Evolutionary conservation across 148 eudicot genomes (phyloP), one percentile per base, ranked within the genome.

Genomic region (Gaultheria prostrata): DNA sequence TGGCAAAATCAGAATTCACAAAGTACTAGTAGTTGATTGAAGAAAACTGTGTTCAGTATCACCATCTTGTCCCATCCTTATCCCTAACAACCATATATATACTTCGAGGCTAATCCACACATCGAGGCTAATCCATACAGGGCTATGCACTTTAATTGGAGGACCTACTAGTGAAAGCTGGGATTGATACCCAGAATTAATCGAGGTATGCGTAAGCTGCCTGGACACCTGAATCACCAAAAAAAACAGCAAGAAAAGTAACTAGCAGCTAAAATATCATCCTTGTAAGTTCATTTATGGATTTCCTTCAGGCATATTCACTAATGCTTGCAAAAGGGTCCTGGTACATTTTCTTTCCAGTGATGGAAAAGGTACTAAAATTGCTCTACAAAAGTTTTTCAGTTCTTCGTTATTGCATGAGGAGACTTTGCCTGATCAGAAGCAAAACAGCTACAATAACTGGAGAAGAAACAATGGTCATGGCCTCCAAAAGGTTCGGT

Each of bases 401-500:
- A 51, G 32, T 26, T n/a, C 67, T 61, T 11, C 2, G 33, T 1
- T 77, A 76, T 85, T 82, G 84, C 18, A 84, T 80, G 18, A 76
- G 54, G 21, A 83, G 83, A 77, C 91, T 90, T 63, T 69, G 86
- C 70, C 84, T 79, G 14, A 84, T 26, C 82, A 90, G 75, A 49
- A 90, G 86, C 79, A 88, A 43, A 80, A 89, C 82, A 82, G 93
- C 86, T 54, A 89, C 77, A 28, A 88, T 63, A 7, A 84, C 85
- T 0, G 94, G 92, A 75, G 88, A 21, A 4, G 85, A 83, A 17
- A 93, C 87, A 87, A 93, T 89, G 72, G 81, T 51, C 80, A 93
- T 46, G 61, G 95, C 95, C 76, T 32, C 89, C 13, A 81, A 73
- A 39, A 91, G 77, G 86, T 91, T 85, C 2, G 95, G 95, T 78